Base-by-base conservation (phyloP, 2,329 filamentous ascomycete species). In the Calonectria multiphialidica region DNA sequence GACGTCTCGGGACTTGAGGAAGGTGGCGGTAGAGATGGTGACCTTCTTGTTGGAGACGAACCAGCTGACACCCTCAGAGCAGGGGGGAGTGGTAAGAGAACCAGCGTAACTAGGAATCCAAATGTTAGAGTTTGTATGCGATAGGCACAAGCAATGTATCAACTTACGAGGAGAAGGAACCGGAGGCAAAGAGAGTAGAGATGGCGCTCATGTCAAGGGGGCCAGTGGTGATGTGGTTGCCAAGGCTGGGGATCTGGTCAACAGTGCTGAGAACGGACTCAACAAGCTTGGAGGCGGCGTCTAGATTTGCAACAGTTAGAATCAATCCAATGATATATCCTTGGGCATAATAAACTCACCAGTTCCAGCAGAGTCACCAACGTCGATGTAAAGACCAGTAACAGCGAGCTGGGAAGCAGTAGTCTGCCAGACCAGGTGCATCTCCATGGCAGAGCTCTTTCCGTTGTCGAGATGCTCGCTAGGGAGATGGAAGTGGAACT, bases 1-100 rank as follows among this genome's bases (percentile, higher is more conserved):
- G 37, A 91, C 84, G 37, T 79, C 81, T 81, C 90, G 90, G 68
- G 89, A 86, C 50, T 82, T 83, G 75, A 88, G 85, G 80, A 83
- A 92, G 18, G 87, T 89, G 4, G 80, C 80, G 16, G 88, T 84
- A 74, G 85, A 82, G 72, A 92, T 82, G 40, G 81, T 80, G 2
- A 91, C 79, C 44, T 87, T 86, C 68, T 88, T 75, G 72, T 84
- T 82, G 74, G 87, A 87, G 42, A 91, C 81, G 57, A 90, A 82
- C 85, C 90, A 92, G 12, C 81, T 83, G 23, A 92, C 83, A 30
- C 87, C 87, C 80, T 92, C 90, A 16, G 85, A 84, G 82, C 91
- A 92, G 4, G 91, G 91, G 23, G 91, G 91, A 0, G 90, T 92
- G 45, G 91, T 93, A 53, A 93, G 84, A n/a, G 89, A 91, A 21